Evolutionary conservation across 2,329 filamentous ascomycete species (phyloP).

Genomic region (Akanthomyces dipterigenus): DNA sequence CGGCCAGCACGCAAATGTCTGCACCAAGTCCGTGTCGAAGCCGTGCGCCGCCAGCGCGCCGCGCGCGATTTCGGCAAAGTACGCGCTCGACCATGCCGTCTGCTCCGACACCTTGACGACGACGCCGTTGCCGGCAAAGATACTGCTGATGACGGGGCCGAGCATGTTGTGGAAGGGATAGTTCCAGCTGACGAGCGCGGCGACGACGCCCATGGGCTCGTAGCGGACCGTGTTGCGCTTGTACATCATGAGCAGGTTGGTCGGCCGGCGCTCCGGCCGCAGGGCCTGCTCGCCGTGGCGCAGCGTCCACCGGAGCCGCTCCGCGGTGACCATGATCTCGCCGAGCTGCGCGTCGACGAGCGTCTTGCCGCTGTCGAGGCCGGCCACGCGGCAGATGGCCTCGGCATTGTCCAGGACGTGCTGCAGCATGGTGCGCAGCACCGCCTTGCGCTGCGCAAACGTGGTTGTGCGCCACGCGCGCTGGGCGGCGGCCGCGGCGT

Average conservation of each 20-base stretch:
- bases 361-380: slow-evolving; percentile 92
- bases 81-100: slow-evolving; percentile 84
- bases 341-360: slow-evolving; percentile 90
- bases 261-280: slow-evolving; percentile 64
- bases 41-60: slow-evolving; percentile 77
- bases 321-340: slow-evolving; percentile 87
- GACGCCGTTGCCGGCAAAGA: slow-evolving; percentile 88
- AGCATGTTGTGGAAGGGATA: slow-evolving; percentile 95
- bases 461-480: slow-evolving; percentile 68
- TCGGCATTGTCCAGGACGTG: slow-evolving; percentile 86
- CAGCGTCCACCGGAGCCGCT: slow-evolving; percentile 94
- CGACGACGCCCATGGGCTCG: slow-evolving; percentile 87
- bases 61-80: slow-evolving; percentile 73
- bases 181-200: slow-evolving; percentile 94
- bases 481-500: slow-evolving; percentile 69
- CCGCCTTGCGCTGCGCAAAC: slow-evolving; percentile 68
- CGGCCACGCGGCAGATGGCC: slow-evolving; percentile 76
- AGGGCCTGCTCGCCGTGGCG: slow-evolving; percentile 81
- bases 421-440: slow-evolving; percentile 74
- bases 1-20: slow-evolving; percentile 84
- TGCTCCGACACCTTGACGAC: slow-evolving; percentile 93
- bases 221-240: slow-evolving; percentile 88
- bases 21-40: slow-evolving; percentile 73
- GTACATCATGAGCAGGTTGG: slow-evolving; percentile 90
- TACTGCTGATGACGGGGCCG: slow-evolving; percentile 79